Conservation (phyloP, 441 rosid genomes). For the Euphorbia celastroides region DNA sequence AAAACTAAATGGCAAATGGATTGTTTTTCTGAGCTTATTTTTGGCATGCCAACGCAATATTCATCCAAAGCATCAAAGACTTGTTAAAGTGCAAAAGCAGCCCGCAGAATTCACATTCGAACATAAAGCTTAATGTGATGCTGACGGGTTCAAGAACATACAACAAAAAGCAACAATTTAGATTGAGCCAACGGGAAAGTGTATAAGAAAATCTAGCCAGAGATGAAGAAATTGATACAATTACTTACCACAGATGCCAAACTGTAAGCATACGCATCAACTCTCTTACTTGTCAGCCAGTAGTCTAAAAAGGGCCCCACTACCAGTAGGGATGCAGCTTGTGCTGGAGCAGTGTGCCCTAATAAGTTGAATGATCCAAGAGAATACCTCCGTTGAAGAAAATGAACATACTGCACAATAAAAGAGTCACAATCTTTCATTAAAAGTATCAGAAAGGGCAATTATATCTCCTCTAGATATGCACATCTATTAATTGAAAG, state of each 20-base stretch:
- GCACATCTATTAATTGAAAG: neutral
- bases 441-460: neutral
- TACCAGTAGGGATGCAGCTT: conserved; percentile 75
- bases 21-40: neutral
- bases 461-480: neutral
- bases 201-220: conserved; percentile 3
- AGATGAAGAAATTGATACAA: conserved; percentile 9
- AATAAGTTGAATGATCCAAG: conserved; percentile 82
- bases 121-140: too few species aligned
- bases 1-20: neutral
- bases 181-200: neutral
- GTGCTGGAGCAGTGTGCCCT: conserved; percentile 97
- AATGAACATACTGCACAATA: conserved; percentile 84
- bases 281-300: conserved; percentile 75
- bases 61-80: too few species aligned
- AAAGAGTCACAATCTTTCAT: neutral
- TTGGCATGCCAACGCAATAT: neutral
- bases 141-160: too few species aligned
- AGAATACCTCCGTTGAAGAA: conserved; percentile 79
- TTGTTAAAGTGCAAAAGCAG: too few species aligned
- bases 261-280: conserved; percentile 56
- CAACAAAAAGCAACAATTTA: too few species aligned
- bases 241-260: conserved; percentile 56
- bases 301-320: conserved; percentile 91
- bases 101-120: too few species aligned